These are phyloP conservation scores for Puccinellia tenuiflora DNA, from an alignment of 176 grass and related monocot species.

Conservation along the genomic window DNA sequence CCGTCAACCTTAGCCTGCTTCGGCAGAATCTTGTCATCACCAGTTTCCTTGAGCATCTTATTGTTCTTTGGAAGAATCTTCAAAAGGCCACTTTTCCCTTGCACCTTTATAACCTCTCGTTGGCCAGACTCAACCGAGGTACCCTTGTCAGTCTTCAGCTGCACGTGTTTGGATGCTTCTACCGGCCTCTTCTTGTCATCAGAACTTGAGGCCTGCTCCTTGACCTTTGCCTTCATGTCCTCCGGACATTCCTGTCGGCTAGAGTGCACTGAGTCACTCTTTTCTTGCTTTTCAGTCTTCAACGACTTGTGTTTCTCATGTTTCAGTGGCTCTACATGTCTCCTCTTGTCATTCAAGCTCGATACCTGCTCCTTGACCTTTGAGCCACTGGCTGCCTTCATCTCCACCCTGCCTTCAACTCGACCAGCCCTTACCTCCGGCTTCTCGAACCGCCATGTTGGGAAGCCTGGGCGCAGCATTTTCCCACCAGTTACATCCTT, in stretches of 20 bases:
- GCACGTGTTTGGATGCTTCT: not conserved
- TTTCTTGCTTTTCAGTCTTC: slow-evolving; percentile 8
- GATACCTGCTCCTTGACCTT: slow-evolving; percentile 27
- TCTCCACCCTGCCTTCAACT: slow-evolving; percentile 13
- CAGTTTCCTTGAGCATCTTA: not conserved
- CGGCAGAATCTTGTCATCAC: slow-evolving; percentile 1
- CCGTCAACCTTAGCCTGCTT: slow-evolving; percentile 5
- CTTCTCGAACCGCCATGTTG: slow-evolving; percentile 45
- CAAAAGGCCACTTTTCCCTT: slow-evolving; percentile 55
- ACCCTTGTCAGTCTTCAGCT: slow-evolving; percentile 10
- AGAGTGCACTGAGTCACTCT: not conserved
- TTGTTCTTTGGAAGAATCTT: slow-evolving; percentile 28
- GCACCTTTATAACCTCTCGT: slow-evolving; percentile 30
- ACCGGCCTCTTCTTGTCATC: not conserved
- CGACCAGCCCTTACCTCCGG: slow-evolving; percentile 46
- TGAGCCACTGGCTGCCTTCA: slow-evolving; percentile 14
- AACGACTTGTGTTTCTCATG: slow-evolving; percentile 12
- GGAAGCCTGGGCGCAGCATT: slow-evolving; percentile 43
- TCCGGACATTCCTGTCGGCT: not conserved
- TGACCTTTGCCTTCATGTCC: slow-evolving; percentile 12
- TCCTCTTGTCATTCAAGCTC: slow-evolving; percentile 24
- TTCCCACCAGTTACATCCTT: slow-evolving; percentile 30
- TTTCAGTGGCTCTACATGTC: not conserved
- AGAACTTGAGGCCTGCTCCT: not conserved
- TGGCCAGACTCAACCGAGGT: not conserved